Base-by-base conservation (phyloP, 805 yeast genomes). In the Starmerella cellae region DNA sequence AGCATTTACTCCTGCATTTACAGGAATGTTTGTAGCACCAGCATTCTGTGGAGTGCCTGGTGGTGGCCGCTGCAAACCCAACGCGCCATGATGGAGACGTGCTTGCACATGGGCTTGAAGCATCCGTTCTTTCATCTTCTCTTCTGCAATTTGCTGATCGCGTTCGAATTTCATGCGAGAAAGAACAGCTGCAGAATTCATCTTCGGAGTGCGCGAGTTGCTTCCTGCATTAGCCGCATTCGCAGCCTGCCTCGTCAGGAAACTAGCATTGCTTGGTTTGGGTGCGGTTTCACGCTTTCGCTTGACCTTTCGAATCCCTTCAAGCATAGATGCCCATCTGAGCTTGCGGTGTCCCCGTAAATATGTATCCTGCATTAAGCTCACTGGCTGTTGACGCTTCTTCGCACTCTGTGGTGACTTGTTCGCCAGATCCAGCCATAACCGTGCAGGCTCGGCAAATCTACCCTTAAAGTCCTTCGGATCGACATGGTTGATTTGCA, bases 271-370 rank as follows among this genome's bases (percentile, higher is more conserved):
- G 35, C 58, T 63, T 6, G 81, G 82, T 48, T 72, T 70, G 17
- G 80, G 78, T 3, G 76, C 74, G 52, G 70, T 75, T 59, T 91
- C 98, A 35, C 97, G 70, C 58, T 87, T 87, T 52, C 83, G 75
- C 79, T 87, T 83, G 51, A 80, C 68, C 61, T 85, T 85, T 45
- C 95, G 70, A 64, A 91, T 79, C 1, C 94, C 95, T 58, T 91
- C 98, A 65, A 91, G 83, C 83, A 91, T 81, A 42, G 94, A 81
- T 0, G 95, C 95, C 96, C 96, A 91, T 50, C 97, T 72, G 45
- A 88, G 66, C 41, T 94, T 69, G 45, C 82, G 68, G 55, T 91
- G 95, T 17, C 98, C 98, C 49, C 97, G 66, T 60, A 88, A 96
- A 37, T 85, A 80, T 0, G 94, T 81, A 54, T 88, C 96, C 19